Evolutionary conservation across 2,329 filamentous ascomycete species (phyloP).

Genomic region (Epicoccum sorghinum): DNA sequence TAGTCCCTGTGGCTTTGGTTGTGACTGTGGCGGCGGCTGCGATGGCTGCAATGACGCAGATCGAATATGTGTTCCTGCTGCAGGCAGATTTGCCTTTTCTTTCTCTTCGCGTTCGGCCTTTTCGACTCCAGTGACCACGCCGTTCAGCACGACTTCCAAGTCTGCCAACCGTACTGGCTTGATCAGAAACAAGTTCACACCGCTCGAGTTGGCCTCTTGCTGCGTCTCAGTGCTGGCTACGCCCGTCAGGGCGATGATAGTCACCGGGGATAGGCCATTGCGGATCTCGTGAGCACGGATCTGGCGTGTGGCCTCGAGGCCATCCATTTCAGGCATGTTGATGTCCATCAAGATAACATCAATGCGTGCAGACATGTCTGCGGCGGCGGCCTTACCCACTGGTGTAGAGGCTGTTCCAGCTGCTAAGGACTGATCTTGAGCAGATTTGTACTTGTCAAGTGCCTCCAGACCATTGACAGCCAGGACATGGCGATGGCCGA

Average conservation of each 20-base stretch:
- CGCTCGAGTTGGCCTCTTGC: slow-evolving; percentile 58
- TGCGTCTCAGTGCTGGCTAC: slow-evolving; percentile 57
- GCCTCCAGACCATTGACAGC: slow-evolving; percentile 48
- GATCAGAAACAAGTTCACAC: slow-evolving; percentile 62
- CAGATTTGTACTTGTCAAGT: slow-evolving; percentile 37
- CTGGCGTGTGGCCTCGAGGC: slow-evolving; percentile 48
- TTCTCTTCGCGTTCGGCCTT: slow-evolving; percentile 27
- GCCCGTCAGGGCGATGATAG: slow-evolving; percentile 61
- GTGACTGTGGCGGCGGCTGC: neutral
- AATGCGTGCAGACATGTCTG: slow-evolving; percentile 20
- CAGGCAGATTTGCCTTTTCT: slow-evolving; percentile 13
- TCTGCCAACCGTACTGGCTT: slow-evolving; percentile 58
- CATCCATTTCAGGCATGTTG: slow-evolving; percentile 49
- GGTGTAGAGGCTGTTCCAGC: slow-evolving; percentile 13
- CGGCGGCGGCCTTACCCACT: slow-evolving; percentile 1
- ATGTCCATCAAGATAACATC: slow-evolving; percentile 47
- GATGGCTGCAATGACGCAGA: neutral
- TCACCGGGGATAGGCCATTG: slow-evolving; percentile 49
- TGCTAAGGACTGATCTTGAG: slow-evolving; percentile 8
- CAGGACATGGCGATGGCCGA: slow-evolving; percentile 40
- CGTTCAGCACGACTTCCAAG: slow-evolving; percentile 49
- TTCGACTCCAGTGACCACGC: slow-evolving; percentile 39
- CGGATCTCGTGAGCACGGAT: slow-evolving; percentile 56
- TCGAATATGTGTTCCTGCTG: neutral
- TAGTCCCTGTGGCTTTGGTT: neutral